These are phyloP conservation scores for Fennellomyces sp. DNA, from an alignment of 371 early-diverging fungal genomes.

Conservation along the genomic window DNA sequence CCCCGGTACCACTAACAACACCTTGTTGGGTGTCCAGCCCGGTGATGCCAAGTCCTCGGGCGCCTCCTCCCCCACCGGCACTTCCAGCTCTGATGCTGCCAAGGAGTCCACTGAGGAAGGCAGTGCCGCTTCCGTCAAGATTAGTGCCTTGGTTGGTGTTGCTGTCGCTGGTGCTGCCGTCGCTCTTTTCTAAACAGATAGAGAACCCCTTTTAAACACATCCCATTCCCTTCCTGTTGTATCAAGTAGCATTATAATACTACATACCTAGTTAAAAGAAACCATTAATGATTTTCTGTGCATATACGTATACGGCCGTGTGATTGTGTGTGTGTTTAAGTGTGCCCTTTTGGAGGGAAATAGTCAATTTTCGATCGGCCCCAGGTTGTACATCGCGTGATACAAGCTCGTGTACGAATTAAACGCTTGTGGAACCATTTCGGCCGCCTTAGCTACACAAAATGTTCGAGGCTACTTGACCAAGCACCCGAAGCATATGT, in stretches of 20 bases:
- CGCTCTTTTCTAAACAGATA: constrained; percentile 9
- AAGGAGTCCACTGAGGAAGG: not conserved
- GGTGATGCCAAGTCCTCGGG: constrained; percentile 2
- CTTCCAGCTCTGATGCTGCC: constrained; percentile 1
- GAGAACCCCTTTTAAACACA: not conserved
- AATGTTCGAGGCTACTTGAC: not conserved
- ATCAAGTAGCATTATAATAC: constrained; percentile 3
- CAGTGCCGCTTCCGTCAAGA: constrained; percentile 7
- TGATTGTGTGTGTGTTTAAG: not conserved
- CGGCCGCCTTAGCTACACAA: no score
- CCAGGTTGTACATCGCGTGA: not conserved
- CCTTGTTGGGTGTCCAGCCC: not conserved
- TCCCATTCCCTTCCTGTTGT: constrained; percentile 4
- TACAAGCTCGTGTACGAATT: not conserved
- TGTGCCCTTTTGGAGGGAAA: no score
- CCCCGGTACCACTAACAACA: constrained; percentile 11
- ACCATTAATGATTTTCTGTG: not conserved
- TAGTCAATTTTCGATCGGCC: not conserved
- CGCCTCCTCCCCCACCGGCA: constrained; percentile 1
- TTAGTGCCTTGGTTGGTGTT: constrained; percentile 3
- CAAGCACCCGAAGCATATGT: not conserved
- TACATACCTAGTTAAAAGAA: not conserved
- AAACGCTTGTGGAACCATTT: no score
- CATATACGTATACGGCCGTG: not conserved
- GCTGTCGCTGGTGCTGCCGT: constrained; percentile 10